Conservation (phyloP, 2,329 filamentous ascomycete species). For the Fusarium neocosmosporiellum region DNA sequence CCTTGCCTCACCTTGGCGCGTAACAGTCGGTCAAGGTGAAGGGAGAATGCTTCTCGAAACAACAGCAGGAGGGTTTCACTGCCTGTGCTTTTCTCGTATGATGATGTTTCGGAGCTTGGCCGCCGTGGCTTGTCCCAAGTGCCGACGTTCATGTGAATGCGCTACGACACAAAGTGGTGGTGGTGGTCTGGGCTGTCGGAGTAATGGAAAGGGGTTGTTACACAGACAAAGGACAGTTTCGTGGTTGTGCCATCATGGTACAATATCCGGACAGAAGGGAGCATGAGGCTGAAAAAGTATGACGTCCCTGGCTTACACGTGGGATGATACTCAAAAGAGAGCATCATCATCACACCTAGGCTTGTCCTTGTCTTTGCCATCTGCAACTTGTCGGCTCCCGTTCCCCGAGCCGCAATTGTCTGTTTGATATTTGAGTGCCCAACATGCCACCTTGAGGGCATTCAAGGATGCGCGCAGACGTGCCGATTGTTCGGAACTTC, state of each 20-base stretch:
- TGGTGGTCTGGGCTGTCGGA: slow-evolving; percentile 5
- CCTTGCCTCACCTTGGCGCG: not conserved
- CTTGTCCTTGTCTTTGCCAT: slow-evolving; percentile 11
- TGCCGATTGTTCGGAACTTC: slow-evolving; percentile 21
- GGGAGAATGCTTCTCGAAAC: not conserved
- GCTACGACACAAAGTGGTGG: not conserved
- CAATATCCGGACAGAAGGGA: slow-evolving; percentile 16
- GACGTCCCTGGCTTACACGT: not conserved
- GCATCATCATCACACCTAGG: not conserved
- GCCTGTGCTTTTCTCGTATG: slow-evolving; percentile 17
- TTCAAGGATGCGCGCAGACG: not conserved
- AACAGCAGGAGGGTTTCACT: not conserved
- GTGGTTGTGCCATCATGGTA: not conserved
- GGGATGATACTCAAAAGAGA: not conserved
- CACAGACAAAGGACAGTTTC: not conserved
- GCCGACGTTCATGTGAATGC: slow-evolving; percentile 20
- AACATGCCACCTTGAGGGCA: not conserved
- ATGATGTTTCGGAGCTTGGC: slow-evolving; percentile 3
- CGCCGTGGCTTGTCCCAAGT: slow-evolving; percentile 7
- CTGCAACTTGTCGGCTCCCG: slow-evolving; percentile 8
- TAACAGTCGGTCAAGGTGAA: slow-evolving; percentile 6
- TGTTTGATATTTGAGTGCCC: not conserved
- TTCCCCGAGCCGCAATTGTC: not conserved
- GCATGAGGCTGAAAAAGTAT: not conserved
- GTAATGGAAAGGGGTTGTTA: slow-evolving; percentile 15